phyloP scores from a whole-genome alignment of 768 basidiomycete species.

The Tephrocybe sp. region DNA sequence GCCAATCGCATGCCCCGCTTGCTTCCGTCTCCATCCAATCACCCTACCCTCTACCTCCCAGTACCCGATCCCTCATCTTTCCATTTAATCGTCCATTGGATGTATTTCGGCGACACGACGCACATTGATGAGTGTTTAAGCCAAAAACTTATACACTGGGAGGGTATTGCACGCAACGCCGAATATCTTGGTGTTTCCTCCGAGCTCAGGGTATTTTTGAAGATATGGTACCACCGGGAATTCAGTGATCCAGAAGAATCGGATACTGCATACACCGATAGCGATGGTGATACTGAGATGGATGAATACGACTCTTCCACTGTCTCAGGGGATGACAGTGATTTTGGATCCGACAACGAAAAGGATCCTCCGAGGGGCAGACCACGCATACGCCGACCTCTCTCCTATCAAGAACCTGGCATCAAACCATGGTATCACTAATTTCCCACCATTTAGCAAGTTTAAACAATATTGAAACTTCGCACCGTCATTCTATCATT shows the following conservation, averaged over 20 bases:
- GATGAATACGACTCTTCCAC: conserved; percentile 22
- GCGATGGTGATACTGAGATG: conserved; percentile 17
- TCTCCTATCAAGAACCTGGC: conserved; percentile 33
- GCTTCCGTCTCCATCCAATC: conserved; percentile 62
- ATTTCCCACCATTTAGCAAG: neutral
- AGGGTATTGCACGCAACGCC: conserved; percentile 85
- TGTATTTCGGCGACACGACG: conserved; percentile 74
- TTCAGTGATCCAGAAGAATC: conserved; percentile 20
- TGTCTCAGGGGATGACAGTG: conserved; percentile 5
- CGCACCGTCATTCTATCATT: conserved; percentile 18
- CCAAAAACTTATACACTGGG: conserved; percentile 71
- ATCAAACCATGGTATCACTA: conserved; percentile 20
- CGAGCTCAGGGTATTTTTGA: conserved; percentile 76
- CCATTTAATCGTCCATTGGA: conserved; percentile 73
- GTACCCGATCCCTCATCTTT: conserved; percentile 75
- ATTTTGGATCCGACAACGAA: conserved; percentile 29
- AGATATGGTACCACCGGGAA: conserved; percentile 57
- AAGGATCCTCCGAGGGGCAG: conserved; percentile 41
- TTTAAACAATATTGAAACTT: conserved; percentile 1
- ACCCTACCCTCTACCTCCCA: conserved; percentile 72
- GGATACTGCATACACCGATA: conserved; percentile 34
- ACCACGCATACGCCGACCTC: conserved; percentile 36
- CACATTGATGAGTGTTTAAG: conserved; percentile 70
- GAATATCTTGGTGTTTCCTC: conserved; percentile 81
- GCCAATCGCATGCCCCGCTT: conserved; percentile 61